Conservation (phyloP, 2,329 filamentous ascomycete species). For the Mariannaea sp. region DNA sequence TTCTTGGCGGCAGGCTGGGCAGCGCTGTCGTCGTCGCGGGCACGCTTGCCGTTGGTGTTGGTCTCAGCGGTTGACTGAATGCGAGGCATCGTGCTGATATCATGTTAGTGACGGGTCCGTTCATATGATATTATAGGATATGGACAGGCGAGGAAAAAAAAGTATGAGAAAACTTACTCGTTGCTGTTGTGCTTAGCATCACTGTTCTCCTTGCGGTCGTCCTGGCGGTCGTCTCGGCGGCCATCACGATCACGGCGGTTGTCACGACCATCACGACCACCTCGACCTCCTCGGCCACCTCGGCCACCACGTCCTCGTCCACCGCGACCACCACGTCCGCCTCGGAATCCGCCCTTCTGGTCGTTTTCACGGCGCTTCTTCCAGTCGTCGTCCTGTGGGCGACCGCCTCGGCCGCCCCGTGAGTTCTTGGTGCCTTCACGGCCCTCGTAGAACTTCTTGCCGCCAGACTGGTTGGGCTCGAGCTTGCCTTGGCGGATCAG, state of each 20-base stretch:
- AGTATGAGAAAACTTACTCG: slow-evolving; percentile 29
- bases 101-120: slow-evolving; percentile 24
- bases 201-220: slow-evolving; percentile 32
- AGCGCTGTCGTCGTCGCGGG: slow-evolving; percentile 56
- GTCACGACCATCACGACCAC: slow-evolving; percentile 43
- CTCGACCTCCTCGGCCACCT: slow-evolving; percentile 44
- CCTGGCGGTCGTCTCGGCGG: slow-evolving; percentile 20
- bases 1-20: slow-evolving; percentile 63
- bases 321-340: slow-evolving; percentile 49
- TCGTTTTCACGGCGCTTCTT: slow-evolving; percentile 67
- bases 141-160: no score
- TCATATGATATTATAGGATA: no score
- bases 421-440: slow-evolving; percentile 47
- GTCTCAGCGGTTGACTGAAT: slow-evolving; percentile 51
- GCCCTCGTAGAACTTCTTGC: slow-evolving; percentile 57
- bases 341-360: slow-evolving; percentile 63
- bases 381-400: slow-evolving; percentile 62
- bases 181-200: slow-evolving; percentile 36
- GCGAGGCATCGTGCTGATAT: slow-evolving; percentile 39
- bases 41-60: slow-evolving; percentile 55
- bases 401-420: slow-evolving; percentile 46
- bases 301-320: slow-evolving; percentile 52
- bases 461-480: slow-evolving; percentile 56
- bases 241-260: slow-evolving; percentile 40
- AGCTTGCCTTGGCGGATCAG: slow-evolving; percentile 74